Evolutionary conservation across 1,284 basidiomycete species (phyloP).

Genomic region (Ustilago loliicola): DNA sequence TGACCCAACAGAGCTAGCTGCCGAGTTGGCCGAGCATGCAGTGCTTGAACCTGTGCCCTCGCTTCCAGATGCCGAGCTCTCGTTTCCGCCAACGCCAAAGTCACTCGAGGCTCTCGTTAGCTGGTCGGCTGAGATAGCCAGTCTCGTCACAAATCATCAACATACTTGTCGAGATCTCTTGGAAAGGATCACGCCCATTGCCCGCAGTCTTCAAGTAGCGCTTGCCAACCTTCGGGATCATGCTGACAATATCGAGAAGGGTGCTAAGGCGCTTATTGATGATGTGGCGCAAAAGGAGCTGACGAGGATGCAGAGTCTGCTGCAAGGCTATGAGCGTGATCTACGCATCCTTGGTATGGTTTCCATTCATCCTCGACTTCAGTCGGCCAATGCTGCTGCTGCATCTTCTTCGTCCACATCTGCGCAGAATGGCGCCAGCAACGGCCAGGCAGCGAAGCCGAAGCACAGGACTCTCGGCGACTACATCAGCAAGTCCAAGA

Average conservation of each 20-base stretch:
- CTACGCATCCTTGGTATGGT: constrained; percentile 61
- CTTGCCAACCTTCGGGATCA: constrained; percentile 64
- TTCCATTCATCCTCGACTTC: constrained; percentile 58
- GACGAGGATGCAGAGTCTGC: constrained; percentile 58
- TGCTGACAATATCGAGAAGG: constrained; percentile 57
- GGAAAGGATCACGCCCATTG: constrained; percentile 50
- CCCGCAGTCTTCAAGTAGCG: constrained; percentile 60
- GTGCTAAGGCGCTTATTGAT: constrained; percentile 47
- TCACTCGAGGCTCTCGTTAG: constrained; percentile 53
- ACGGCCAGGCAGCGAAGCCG: constrained; percentile 25
- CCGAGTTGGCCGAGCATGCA: constrained; percentile 55
- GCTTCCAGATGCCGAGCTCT: constrained; percentile 42
- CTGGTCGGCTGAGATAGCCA: constrained; percentile 51
- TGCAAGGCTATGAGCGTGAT: constrained; percentile 63
- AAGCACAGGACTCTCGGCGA: constrained; percentile 60
- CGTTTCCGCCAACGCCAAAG: constrained; percentile 57
- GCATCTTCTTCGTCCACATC: constrained; percentile 22
- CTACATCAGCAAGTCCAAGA: constrained; percentile 59
- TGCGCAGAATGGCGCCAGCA: constrained; percentile 23
- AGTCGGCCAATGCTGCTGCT: constrained; percentile 39
- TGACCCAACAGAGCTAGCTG: constrained; percentile 57
- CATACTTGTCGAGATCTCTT: constrained; percentile 34
- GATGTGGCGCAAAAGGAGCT: constrained; percentile 57
- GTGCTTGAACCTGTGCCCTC: constrained; percentile 31
- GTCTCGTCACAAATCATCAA: constrained; percentile 17